phyloP scores from a whole-genome alignment of 2,329 filamentous ascomycete species.

The Diaporthe longicolla region DNA sequence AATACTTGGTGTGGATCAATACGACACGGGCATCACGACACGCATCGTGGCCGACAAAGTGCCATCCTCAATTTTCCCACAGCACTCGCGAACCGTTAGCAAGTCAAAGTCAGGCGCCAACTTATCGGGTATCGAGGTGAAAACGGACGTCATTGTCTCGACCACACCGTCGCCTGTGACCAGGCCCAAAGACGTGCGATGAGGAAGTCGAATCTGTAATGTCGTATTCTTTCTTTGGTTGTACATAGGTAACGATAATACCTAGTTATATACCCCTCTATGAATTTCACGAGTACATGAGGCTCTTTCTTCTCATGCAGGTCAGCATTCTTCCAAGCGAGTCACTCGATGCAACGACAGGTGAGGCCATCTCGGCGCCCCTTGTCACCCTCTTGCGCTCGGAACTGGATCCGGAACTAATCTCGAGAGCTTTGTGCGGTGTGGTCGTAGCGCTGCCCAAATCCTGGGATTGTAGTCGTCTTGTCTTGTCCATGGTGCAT shows the following conservation, averaged over 20 bases:
- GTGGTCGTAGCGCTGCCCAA: slow-evolving; percentile 6
- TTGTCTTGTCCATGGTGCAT: slow-evolving; percentile 27
- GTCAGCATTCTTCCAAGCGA: background rate
- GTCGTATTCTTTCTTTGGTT: background rate
- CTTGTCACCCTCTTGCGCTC: background rate
- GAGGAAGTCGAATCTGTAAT: background rate
- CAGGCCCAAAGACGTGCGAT: slow-evolving; percentile 12
- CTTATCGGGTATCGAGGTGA: slow-evolving; percentile 35
- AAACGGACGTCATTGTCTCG: slow-evolving; percentile 35
- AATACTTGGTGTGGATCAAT: slow-evolving; percentile 22
- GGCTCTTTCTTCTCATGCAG: slow-evolving; percentile 13
- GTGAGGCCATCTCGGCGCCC: background rate
- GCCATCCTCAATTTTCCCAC: slow-evolving; percentile 19
- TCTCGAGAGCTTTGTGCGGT: background rate
- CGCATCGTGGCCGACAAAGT: slow-evolving; percentile 32
- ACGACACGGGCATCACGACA: slow-evolving; percentile 32
- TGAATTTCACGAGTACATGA: slow-evolving; percentile 12
- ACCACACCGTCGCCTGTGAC: slow-evolving; percentile 17
- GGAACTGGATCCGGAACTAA: slow-evolving; percentile 1
- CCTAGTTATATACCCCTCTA: slow-evolving; percentile 17
- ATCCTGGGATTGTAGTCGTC: background rate
- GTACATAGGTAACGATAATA: slow-evolving; percentile 17
- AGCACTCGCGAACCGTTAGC: slow-evolving; percentile 3
- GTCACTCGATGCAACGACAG: slow-evolving; percentile 8
- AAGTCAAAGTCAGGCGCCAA: slow-evolving; percentile 4